Evolutionary conservation across 2,329 filamentous ascomycete genomes (phyloP), one percentile per base, ranked within the genome.

Genomic region (Penicillium sp.): DNA sequence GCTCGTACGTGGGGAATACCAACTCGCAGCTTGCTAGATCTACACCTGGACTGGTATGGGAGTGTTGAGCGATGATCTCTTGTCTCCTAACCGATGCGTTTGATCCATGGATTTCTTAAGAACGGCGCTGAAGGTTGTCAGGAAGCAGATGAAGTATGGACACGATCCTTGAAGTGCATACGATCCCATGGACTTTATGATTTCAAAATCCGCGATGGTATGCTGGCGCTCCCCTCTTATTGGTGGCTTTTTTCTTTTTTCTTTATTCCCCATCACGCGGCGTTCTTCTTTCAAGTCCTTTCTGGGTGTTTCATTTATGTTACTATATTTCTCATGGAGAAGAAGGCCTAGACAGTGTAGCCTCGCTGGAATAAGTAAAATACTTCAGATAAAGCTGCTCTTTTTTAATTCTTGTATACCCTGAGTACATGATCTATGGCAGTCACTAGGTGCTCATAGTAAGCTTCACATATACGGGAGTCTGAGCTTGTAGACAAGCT

Each of bases 1-100:
- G 73, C 75, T 15, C 74, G 71, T 50, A 65, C 69, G 17, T 76
- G 72, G 70, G 73, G 74, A 0, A 51, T 74, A 36, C 65, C 67
- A 17, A 61, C 66, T 2, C 62, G 64, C 13, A 67, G 56, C 45
- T 50, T 73, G 21, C 57, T 64, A 4, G 69, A 70, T 29, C 61
- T 69, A 56, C 63, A 63, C 21, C 52, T 69, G 39, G 65, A 70
- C 12, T 58, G 48, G 56, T 58, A 42, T 30, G 54, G 60, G 4
- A 50, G 45, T 34, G 5, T 55, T 43, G 58, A 63, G n/a, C 47
- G 48, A 26, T 61, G 34, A 46, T 36, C 41, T 33, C 30, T 17
- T 33, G 4, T 33, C 3, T 33, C 30, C 4, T n/a, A n/a, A n/a
- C 15, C 4, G 4, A 33, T 4, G 36, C 18, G 18, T 37, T 2